Base-by-base conservation (phyloP, 1,139 yeast species). In the Eremothecium coryli region DNA sequence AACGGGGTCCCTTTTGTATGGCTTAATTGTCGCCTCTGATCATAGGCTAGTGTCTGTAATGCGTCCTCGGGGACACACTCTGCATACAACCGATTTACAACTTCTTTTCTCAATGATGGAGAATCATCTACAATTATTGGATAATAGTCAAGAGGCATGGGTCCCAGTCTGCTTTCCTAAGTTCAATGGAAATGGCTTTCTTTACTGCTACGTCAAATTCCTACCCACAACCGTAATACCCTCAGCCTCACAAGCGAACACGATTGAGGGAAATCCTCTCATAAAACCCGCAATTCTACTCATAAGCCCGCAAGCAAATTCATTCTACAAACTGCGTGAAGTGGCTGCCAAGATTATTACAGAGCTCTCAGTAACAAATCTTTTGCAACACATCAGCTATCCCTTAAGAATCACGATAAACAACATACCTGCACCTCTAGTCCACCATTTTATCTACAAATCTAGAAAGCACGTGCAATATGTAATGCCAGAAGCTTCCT, bases 151-250 rank as follows among this genome's bases (percentile, higher is more conserved):
- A 45, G 95, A 88, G 49, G 72, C 85, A 41, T 90, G 97, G 97
- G 72, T 85, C 10, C 98, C 98, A 0, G 66, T 90, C 2, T 90
- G 98, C 54, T 68, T 90, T 57, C 95, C 98, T 1, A 74, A 82
- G 45, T 90, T 90, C 62, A 90, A 90, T 53, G 64, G 84, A 3
- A 76, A 76, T 43, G 98, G 98, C 10, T 93, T 86, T 49, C 61
- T 90, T 6, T 82, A 90, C 52, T 76, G 85, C 2, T 84, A 81
- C 51, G 80, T 86, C 31, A 76, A 74, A 42, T 74, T 73, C 39
- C 62, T 84, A 18, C 41, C 50, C 6, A 26, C 20, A 12, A 32
- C 4, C 20, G 36, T 20, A 33, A 37, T 11, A 25, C 12, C 35
- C 64, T 62, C 30, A 39, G 70, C 20, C 26, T 31, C 23, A 11